A percentile compares a stretch with the other conserved stretches of the same genome.
Conservation (phyloP, 2,329 filamentous ascomycete species). For the Coniochaeta prunicola region DNA sequence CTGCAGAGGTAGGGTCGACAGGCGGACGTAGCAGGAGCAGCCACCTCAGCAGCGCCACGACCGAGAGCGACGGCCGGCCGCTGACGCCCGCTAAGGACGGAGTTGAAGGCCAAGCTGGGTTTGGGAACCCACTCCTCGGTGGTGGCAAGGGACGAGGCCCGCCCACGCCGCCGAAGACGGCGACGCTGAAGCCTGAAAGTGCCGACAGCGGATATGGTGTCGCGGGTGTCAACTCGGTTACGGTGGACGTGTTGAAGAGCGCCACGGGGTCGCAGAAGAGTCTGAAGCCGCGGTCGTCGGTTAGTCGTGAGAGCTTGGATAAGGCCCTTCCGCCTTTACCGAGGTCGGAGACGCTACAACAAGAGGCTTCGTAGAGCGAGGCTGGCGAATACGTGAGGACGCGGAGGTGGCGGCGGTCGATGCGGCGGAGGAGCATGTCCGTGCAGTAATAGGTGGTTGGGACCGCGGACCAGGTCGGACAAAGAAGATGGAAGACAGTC, state of each 20-base stretch:
- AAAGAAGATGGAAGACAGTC: background rate
- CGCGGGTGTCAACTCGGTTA: slow-evolving; percentile 9
- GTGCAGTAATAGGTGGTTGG: background rate
- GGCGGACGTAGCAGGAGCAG: slow-evolving; percentile 50
- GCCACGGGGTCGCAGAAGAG: slow-evolving; percentile 22
- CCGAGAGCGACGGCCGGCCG: slow-evolving; percentile 25
- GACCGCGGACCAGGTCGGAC: background rate
- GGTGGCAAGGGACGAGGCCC: slow-evolving; percentile 17
- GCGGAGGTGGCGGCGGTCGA: background rate
- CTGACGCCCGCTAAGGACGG: slow-evolving; percentile 35
- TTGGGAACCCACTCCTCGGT: slow-evolving; percentile 23
- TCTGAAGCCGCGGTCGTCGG: slow-evolving; percentile 24
- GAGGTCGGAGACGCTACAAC: slow-evolving; percentile 8
- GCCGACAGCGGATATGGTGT: slow-evolving; percentile 40
- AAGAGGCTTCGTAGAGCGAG: slow-evolving; percentile 11
- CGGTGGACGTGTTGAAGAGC: slow-evolving; percentile 18
- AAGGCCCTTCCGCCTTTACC: slow-evolving; percentile 55
- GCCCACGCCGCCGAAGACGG: slow-evolving; percentile 40
- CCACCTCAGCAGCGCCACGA: slow-evolving; percentile 24
- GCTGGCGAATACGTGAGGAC: background rate
- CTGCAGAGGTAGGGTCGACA: slow-evolving; percentile 63
- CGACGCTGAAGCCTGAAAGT: slow-evolving; percentile 34
- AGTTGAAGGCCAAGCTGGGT: slow-evolving; percentile 20
- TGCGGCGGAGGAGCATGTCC: background rate
- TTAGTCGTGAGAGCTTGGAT: slow-evolving; percentile 51